Base-by-base conservation (phyloP, 2,329 filamentous ascomycete genomes). In the Pseudocercospora crystallina region DNA sequence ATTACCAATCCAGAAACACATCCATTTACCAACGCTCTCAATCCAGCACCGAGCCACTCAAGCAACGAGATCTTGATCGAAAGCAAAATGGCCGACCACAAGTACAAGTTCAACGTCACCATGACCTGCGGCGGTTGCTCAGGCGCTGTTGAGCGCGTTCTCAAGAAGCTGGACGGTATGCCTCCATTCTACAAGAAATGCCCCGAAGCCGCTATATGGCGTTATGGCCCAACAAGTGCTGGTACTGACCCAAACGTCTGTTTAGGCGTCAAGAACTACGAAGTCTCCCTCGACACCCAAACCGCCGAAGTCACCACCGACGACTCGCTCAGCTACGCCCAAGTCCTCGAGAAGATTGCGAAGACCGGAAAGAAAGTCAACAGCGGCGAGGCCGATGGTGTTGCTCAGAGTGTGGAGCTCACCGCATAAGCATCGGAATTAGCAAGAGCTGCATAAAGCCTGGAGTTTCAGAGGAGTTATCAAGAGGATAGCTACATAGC, bases 121-220 rank as follows among this genome's bases (percentile, higher is more conserved):
- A 99, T 99, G 94, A 87, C 79, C 80, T 99, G 94, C 77, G 84
- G 89, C 69, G 94, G 94, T 71, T 99, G 94, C 85, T 96, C 91
- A 39, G 90, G 91, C 66, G 94, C 94, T 61, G 81, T 99, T 38
- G 88, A 95, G 74, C 83, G 90, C 45, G 90, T 96, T 39, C 83
- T 99, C 59, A 92, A 89, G 78, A 96, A 90, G 59, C 82, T 73
- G 26, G 54, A 60, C 39, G 59, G 57, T 59, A 39, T 30, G n/a
- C 9, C 32, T 15, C 26, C 29, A n/a, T n/a, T 5, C n/a, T n/a
- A n/a, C n/a, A n/a, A n/a, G n/a, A n/a, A n/a, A n/a, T n/a, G n/a
- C n/a, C n/a, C n/a, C n/a, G n/a, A n/a, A n/a, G n/a, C n/a, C n/a
- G n/a, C n/a, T n/a, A n/a, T n/a, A n/a, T n/a, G n/a, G n/a, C n/a